Evolutionary conservation across 177 flowering plant species (phyloP).

Genomic region (Vitis hybrid): DNA sequence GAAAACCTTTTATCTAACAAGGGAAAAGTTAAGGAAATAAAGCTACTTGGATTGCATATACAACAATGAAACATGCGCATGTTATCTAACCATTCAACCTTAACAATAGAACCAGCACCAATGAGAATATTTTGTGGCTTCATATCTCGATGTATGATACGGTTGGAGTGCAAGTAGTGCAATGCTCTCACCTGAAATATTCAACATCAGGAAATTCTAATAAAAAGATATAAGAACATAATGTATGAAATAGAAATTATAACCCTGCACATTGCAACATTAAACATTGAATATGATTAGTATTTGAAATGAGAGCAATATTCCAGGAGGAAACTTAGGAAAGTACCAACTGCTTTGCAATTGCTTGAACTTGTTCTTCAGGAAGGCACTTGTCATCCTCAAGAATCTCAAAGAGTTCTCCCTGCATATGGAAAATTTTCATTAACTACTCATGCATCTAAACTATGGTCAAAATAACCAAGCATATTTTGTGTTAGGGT

Average conservation of each 20-base stretch:
- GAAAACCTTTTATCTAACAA: background rate
- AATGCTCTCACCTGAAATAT: slow-evolving; percentile 81
- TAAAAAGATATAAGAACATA: background rate
- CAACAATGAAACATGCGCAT: background rate
- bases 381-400: slow-evolving; percentile 97
- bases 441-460: slow-evolving; percentile 6
- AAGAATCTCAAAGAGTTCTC: slow-evolving; percentile 92
- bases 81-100: slow-evolving; percentile 48
- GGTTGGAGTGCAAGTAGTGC: slow-evolving; percentile 92
- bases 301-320: background rate
- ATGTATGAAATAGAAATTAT: background rate
- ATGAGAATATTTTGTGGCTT: slow-evolving; percentile 98
- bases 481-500: background rate
- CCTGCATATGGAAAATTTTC: slow-evolving; percentile 42
- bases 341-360: slow-evolving; percentile 92
- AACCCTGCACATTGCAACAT: background rate
- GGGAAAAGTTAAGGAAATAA: background rate
- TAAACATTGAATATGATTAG: background rate
- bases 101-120: slow-evolving; percentile 84
- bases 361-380: slow-evolving; percentile 98
- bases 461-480: background rate
- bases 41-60: background rate
- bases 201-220: background rate
- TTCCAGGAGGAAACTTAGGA: background rate
- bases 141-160: slow-evolving; percentile 98